Evolutionary conservation across 148 eudicot genomes (phyloP), one percentile per base, ranked within the genome.

Genomic region (Hydrangea macrophylla): DNA sequence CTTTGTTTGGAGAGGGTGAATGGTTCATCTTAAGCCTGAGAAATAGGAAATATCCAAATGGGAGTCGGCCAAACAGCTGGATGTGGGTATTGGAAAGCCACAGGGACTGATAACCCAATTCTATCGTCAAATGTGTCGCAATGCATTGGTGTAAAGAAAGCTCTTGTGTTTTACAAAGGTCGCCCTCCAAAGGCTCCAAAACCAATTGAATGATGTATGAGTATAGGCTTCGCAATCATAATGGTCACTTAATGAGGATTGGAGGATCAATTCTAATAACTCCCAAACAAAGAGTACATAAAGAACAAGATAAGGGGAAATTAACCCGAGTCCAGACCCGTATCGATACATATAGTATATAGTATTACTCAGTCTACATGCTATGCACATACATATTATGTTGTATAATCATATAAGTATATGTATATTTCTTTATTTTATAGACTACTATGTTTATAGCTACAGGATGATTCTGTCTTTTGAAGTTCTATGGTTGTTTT

Each of bases 131-230:
- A n/a, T 9, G 70, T 68, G 22, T 57, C 58, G 27, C 76, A 57
- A 9, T 62, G 65, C 26, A n/a, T 77, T 72, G 81, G 76, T 8
- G 76, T 77, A 36, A 77, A 77, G 37, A 77, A 77, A 50, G 73
- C 73, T 20, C 66, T 77, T n/a, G 81, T 77, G 5, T 77, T 72
- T 30, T 73, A 77, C 24, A 37, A 58, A 44, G 81, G 81, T 18
- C 54, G 73, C 12, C 75, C 81, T 18, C 76, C 73, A 1, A 77
- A 35, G 81, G 76, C 5, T 7, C 33, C 3, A 77, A 73, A 32
- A 77, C 73, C 0, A 66, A 77, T 48, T 77, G 81, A 74, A 58
- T 77, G 12, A 77, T 77, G 81, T 60, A 77, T 42, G 81, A 77
- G 40, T 73, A 72, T 32, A 64, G 76, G 40, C 66, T 77, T 67